Percentiles rank a stretch among this genome's conserved stretches.
phyloP scores from a whole-genome alignment of 202 grass and related monocot species.

The Musa balbisiana region DNA sequence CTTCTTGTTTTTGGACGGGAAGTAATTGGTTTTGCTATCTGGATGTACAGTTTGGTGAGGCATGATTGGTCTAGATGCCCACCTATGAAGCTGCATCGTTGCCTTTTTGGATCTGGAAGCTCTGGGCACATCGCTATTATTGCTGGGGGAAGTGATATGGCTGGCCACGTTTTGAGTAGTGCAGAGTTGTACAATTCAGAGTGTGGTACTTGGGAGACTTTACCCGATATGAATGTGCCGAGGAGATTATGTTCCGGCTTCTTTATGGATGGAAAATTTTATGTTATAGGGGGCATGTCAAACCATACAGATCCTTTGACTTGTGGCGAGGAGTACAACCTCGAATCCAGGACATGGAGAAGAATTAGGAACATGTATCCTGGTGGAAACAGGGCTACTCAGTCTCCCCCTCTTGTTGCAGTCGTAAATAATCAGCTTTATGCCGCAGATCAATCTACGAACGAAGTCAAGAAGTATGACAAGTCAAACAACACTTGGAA shows the following conservation, averaged over 20 bases:
- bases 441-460: conserved; percentile 49
- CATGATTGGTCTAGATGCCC: conserved; percentile 50
- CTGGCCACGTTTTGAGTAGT: conserved; percentile 48
- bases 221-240: conserved; percentile 63
- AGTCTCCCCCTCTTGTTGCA: conserved; percentile 69
- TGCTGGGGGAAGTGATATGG: conserved; percentile 68
- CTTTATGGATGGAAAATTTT: conserved; percentile 93
- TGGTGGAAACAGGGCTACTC: conserved; percentile 50
- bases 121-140: conserved; percentile 60
- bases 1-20: conserved; percentile 90
- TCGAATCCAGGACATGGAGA: conserved; percentile 62
- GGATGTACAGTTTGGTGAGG: conserved; percentile 58
- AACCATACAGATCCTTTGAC: conserved; percentile 49
- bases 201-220: conserved; percentile 44
- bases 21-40: conserved; percentile 59
- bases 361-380: conserved; percentile 66
- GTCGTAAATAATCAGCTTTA: conserved; percentile 91
- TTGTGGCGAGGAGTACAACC: conserved; percentile 77
- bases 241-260: conserved; percentile 67
- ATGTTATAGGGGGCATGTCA: conserved; percentile 72
- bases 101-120: conserved; percentile 71
- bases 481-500: conserved; percentile 75
- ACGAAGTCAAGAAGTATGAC: conserved; percentile 75
- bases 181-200: conserved; percentile 86
- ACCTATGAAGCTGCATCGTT: conserved; percentile 66